These are phyloP conservation scores for Alopecurus myosuroides DNA, from an alignment of 176 grass and related monocot genomes.

Conservation along the genomic window DNA sequence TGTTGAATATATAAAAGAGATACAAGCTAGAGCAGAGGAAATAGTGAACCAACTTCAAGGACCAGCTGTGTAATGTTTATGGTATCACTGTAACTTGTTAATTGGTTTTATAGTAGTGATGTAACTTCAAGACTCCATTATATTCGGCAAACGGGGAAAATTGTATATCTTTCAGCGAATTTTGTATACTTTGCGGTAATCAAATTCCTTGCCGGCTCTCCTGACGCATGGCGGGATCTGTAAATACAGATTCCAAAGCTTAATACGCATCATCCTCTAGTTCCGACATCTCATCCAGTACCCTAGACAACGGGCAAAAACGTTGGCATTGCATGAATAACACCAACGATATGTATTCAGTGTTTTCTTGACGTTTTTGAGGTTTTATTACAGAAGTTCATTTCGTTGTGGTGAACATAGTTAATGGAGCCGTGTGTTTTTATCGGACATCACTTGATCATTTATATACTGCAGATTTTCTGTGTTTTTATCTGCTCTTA, in stretches of 20 bases:
- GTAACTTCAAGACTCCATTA: neutral
- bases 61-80: slow-evolving; percentile 28
- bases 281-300: neutral
- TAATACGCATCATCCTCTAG: neutral
- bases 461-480: neutral
- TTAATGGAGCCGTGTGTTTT: neutral
- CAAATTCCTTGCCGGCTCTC: neutral
- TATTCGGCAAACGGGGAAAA: neutral
- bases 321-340: neutral
- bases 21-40: slow-evolving; percentile 76
- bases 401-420: neutral
- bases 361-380: neutral
- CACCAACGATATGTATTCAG: neutral
- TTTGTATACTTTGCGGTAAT: neutral
- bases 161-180: neutral
- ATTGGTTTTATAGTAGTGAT: neutral
- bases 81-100: neutral
- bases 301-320: neutral
- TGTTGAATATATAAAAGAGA: slow-evolving; percentile 87
- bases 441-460: neutral
- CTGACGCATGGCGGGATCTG: neutral
- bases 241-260: neutral
- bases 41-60: slow-evolving; percentile 70
- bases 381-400: neutral
- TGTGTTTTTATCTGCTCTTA: neutral